Evolutionary conservation across 345 rosid species (phyloP).

Genomic region (Adansonia digitata): DNA sequence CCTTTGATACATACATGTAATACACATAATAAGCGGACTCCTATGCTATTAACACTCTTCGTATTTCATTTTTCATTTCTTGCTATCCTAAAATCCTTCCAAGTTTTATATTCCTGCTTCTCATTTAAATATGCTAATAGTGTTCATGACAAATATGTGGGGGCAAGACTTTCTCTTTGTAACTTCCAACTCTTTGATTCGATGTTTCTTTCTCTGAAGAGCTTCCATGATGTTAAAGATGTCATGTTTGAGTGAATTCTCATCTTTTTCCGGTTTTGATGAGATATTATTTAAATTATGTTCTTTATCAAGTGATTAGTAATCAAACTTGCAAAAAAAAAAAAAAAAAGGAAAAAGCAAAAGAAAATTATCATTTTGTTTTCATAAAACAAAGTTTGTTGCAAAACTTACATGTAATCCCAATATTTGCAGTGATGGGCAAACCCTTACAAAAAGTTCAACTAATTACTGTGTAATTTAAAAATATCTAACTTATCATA

Average conservation of each 20-base stretch:
- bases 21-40: slow-evolving; percentile 68
- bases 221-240: slow-evolving; percentile 53
- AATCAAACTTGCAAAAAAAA: too few relatives aligned
- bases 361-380: too few relatives aligned
- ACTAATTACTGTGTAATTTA: too few relatives aligned
- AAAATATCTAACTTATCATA: too few relatives aligned
- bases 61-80: slow-evolving; percentile 37
- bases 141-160: slow-evolving; percentile 51
- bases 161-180: slow-evolving; percentile 44
- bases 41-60: slow-evolving; percentile 47
- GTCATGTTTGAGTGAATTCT: slow-evolving; percentile 42
- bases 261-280: slow-evolving; percentile 45
- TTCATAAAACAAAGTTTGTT: too few relatives aligned
- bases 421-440: too few relatives aligned
- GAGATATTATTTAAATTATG: too few relatives aligned
- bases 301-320: too few relatives aligned
- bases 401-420: too few relatives aligned
- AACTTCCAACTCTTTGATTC: slow-evolving; percentile 40
- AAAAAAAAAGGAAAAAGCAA: too few relatives aligned
- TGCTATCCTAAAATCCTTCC: slow-evolving; percentile 47
- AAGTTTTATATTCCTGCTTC: slow-evolving; percentile 48
- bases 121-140: slow-evolving; percentile 68
- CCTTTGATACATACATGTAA: slow-evolving; percentile 47
- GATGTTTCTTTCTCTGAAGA: slow-evolving; percentile 48
- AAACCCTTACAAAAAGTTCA: too few relatives aligned